Percentiles rank a stretch among this genome's conserved stretches.
Conservation (phyloP, 441 rosid genomes). For the Pelargonium fulgidum region DNA sequence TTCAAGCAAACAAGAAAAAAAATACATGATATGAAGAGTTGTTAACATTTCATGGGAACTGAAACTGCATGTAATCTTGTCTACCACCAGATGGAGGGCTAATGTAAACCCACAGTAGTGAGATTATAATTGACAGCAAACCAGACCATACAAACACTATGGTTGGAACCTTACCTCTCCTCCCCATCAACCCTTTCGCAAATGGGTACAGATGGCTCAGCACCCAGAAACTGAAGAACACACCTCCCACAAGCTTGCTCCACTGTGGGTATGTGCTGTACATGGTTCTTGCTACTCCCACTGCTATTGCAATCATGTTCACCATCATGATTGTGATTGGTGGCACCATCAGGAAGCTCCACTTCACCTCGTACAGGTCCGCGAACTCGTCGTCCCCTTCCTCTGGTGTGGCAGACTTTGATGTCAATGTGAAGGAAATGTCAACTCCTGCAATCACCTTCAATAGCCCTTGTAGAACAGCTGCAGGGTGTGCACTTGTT, state of each 20-base stretch:
- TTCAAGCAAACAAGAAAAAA: too few species aligned
- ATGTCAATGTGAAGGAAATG: constrained; percentile 60
- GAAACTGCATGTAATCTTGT: constrained; percentile 51
- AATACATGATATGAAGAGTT: too few species aligned
- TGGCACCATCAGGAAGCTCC: constrained; percentile 62
- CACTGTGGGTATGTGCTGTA: constrained; percentile 55
- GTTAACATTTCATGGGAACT: constrained; percentile 33
- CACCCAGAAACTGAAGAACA: constrained; percentile 75
- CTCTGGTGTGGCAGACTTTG: constrained; percentile 46
- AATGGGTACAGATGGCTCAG: constrained; percentile 58
- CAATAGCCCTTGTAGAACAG: constrained; percentile 57
- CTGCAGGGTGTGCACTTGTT: constrained; percentile 69
- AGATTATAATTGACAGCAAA: constrained; percentile 41
- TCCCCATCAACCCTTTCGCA: constrained; percentile 67
- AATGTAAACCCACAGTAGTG: constrained; percentile 50
- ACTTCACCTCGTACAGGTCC: constrained; percentile 45
- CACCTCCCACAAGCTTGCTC: constrained; percentile 68
- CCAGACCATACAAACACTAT: constrained; percentile 62
- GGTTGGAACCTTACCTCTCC: constrained; percentile 54
- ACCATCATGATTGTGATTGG: constrained; percentile 58
- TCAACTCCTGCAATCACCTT: constrained; percentile 70
- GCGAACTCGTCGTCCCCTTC: constrained; percentile 60
- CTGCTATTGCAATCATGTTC: constrained; percentile 48
- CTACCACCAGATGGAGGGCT: constrained; percentile 45
- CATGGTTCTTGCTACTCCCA: constrained; percentile 47